These are phyloP conservation scores for Naganishia friedmannii DNA, from an alignment of 768 basidiomycete species.

Conservation along the genomic window DNA sequence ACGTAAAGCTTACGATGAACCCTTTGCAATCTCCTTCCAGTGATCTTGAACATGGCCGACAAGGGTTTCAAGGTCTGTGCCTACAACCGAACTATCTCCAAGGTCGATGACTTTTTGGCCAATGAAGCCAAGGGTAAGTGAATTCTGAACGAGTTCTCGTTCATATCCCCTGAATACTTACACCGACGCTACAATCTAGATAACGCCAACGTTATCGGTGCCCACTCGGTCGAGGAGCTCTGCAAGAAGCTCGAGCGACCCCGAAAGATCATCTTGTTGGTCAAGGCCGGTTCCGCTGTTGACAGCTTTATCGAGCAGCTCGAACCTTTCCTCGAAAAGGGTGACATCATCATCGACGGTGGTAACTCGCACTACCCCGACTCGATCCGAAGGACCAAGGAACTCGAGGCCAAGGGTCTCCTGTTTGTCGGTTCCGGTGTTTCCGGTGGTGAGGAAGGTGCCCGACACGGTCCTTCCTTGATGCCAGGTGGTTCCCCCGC, in stretches of 20 bases:
- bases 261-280: conserved; percentile 95
- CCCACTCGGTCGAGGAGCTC: conserved; percentile 89
- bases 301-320: conserved; percentile 91
- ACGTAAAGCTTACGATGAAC: conserved; percentile 29
- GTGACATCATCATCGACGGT: conserved; percentile 99
- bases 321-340: conserved; percentile 80
- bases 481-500: conserved; percentile 96
- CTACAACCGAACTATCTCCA: conserved; percentile 93
- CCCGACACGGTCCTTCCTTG: conserved; percentile 88
- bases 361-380: conserved; percentile 99
- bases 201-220: conserved; percentile 83
- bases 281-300: conserved; percentile 94
- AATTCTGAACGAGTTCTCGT: conserved; percentile 12
- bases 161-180: too few relatives aligned
- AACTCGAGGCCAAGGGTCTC: conserved; percentile 89
- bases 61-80: conserved; percentile 96
- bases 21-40: conserved; percentile 32
- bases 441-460: conserved; percentile 98
- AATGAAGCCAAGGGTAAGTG: conserved; percentile 93
- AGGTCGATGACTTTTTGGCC: conserved; percentile 90
- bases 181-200: conserved; percentile 56
- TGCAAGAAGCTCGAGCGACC: conserved; percentile 87
- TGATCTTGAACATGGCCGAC: conserved; percentile 99
- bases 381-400: conserved; percentile 86
- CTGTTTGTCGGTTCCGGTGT: conserved; percentile 98